Evolutionary conservation across 768 basidiomycete species (phyloP).

Genomic region (Tulasnella sp.): DNA sequence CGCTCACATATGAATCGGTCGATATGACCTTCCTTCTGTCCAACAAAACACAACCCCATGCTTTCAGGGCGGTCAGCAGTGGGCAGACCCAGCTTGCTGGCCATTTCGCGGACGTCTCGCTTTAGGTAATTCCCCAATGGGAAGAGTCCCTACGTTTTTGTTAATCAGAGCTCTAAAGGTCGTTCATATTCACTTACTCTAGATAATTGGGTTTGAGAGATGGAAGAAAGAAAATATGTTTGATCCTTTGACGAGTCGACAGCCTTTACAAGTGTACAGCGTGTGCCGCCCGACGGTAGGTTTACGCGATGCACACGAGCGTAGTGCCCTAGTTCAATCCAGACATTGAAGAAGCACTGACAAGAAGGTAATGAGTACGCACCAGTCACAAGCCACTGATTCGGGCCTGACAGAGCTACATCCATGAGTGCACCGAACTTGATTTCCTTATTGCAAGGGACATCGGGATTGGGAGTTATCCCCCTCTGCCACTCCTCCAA

Average conservation of each 20-base stretch:
- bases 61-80: slow-evolving; percentile 72
- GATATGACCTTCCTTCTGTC: slow-evolving; percentile 55
- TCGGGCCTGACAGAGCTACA: slow-evolving; percentile 32
- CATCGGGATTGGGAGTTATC: slow-evolving; percentile 82
- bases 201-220: slow-evolving; percentile 24
- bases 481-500: slow-evolving; percentile 66
- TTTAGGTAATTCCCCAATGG: slow-evolving; percentile 63
- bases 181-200: background rate
- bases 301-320: slow-evolving; percentile 49
- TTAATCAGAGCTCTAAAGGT: background rate
- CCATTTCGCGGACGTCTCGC: slow-evolving; percentile 57
- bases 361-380: slow-evolving; percentile 9
- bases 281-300: slow-evolving; percentile 1
- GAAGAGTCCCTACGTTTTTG: slow-evolving; percentile 41
- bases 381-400: slow-evolving; percentile 74
- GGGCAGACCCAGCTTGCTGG: slow-evolving; percentile 45
- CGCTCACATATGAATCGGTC: slow-evolving; percentile 54
- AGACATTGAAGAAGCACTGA: background rate
- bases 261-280: slow-evolving; percentile 32
- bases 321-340: slow-evolving; percentile 58
- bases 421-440: slow-evolving; percentile 81
- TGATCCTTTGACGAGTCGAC: slow-evolving; percentile 70
- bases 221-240: slow-evolving; percentile 77
- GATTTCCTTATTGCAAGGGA: slow-evolving; percentile 90
- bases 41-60: slow-evolving; percentile 93